phyloP scores from a whole-genome alignment of 2,329 filamentous ascomycete genomes.

The Neophaeococcomyces mojaviensis region DNA sequence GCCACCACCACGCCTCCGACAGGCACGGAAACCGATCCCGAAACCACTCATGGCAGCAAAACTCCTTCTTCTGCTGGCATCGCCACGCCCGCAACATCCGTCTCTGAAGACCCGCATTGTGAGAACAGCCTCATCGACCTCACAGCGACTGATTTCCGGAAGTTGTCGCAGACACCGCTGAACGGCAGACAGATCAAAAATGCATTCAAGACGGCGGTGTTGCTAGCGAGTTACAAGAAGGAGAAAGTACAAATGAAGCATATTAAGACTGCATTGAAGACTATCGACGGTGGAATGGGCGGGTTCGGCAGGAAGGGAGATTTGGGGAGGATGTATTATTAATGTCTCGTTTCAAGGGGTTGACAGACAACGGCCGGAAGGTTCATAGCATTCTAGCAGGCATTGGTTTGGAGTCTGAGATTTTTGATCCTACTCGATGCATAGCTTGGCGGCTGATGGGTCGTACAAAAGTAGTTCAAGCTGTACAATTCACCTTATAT shows the following conservation, averaged over 20 bases:
- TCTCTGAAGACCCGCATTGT: neutral
- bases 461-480: too few relatives aligned
- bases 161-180: slow-evolving; percentile 22
- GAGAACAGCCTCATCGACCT: slow-evolving; percentile 2
- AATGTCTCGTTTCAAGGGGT: neutral
- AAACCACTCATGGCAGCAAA: slow-evolving; percentile 6
- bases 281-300: slow-evolving; percentile 4
- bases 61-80: neutral
- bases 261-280: slow-evolving; percentile 9
- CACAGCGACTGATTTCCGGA: slow-evolving; percentile 3
- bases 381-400: too few relatives aligned
- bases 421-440: too few relatives aligned
- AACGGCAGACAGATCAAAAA: slow-evolving; percentile 34
- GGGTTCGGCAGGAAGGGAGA: slow-evolving; percentile 7
- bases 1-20: neutral
- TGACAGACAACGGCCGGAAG: too few relatives aligned
- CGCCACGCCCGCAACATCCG: neutral
- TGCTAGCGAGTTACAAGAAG: slow-evolving; percentile 24
- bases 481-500: too few relatives aligned
- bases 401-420: too few relatives aligned
- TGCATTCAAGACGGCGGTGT: slow-evolving; percentile 30
- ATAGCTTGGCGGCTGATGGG: too few relatives aligned
- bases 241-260: slow-evolving; percentile 9
- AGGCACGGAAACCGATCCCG: neutral
- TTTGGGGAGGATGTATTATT: slow-evolving; percentile 7